Percentiles rank a stretch among this genome's conserved stretches.
phyloP scores from a whole-genome alignment of 1,139 yeast genomes.

The Suhomyces wounanorum region DNA sequence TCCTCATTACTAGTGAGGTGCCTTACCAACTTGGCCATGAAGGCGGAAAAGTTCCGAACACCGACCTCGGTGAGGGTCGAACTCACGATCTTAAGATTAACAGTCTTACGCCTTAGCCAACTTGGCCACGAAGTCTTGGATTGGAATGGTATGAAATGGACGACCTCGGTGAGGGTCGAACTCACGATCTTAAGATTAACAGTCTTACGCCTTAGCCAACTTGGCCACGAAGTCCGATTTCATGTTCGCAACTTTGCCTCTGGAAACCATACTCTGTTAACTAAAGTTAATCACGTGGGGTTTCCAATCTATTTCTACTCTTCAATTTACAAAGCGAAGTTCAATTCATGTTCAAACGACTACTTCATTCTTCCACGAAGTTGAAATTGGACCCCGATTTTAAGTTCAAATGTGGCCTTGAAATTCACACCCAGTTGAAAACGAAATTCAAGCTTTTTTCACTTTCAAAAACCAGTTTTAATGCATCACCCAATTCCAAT shows the following conservation, averaged over 20 bases:
- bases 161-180: slow-evolving; percentile 51
- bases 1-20: slow-evolving; percentile 90
- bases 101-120: slow-evolving; percentile 61
- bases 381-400: slow-evolving; percentile 23
- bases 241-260: background rate
- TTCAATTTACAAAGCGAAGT: background rate
- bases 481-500: slow-evolving; percentile 63
- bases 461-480: slow-evolving; percentile 49
- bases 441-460: slow-evolving; percentile 80
- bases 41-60: slow-evolving; percentile 9
- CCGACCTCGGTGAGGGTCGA: slow-evolving; percentile 50
- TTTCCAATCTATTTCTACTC: too few species aligned
- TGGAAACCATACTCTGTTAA: background rate
- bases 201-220: slow-evolving; percentile 58
- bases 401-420: slow-evolving; percentile 80
- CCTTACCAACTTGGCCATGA: slow-evolving; percentile 80
- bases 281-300: background rate
- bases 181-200: slow-evolving; percentile 52
- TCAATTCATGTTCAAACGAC: background rate
- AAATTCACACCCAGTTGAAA: slow-evolving; percentile 86
- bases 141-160: background rate
- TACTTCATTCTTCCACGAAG: background rate
- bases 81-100: slow-evolving; percentile 51
- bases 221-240: slow-evolving; percentile 24
- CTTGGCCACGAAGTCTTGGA: slow-evolving; percentile 58